Conservation (phyloP, 192 early-diverging fungal genomes). For the Gaertneriomyces sp. region DNA sequence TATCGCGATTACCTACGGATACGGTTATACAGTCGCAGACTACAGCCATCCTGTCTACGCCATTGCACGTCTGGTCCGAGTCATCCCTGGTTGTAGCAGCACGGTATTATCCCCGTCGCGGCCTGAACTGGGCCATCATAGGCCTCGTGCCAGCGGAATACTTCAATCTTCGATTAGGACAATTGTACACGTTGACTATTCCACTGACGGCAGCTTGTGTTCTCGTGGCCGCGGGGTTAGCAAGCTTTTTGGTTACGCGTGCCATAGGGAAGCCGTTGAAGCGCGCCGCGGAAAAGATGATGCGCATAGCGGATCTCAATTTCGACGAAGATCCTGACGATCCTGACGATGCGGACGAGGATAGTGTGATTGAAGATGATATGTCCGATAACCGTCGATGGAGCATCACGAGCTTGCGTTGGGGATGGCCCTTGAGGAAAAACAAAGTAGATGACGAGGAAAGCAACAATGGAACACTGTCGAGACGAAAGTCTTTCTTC, state of each 20-base stretch:
- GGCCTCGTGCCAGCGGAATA: constrained; percentile 16
- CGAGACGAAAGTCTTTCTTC: constrained; percentile 16
- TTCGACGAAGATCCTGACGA: constrained; percentile 30
- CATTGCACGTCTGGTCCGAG: constrained; percentile 13
- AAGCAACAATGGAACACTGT: neutral
- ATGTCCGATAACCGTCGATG: constrained; percentile 1
- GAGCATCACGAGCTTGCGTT: constrained; percentile 6
- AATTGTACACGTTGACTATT: constrained; percentile 20
- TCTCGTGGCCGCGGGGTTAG: constrained; percentile 18
- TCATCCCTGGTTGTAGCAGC: constrained; percentile 8
- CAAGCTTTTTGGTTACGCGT: constrained; percentile 27
- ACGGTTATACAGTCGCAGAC: neutral
- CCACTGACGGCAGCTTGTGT: constrained; percentile 22
- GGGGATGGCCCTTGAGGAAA: constrained; percentile 6
- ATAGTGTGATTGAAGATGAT: neutral
- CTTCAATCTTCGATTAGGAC: constrained; percentile 16
- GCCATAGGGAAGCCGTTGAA: constrained; percentile 27
- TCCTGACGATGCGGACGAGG: neutral
- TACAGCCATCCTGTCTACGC: constrained; percentile 7
- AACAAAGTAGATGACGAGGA: neutral
- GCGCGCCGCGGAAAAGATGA: constrained; percentile 27
- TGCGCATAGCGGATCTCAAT: constrained; percentile 31
- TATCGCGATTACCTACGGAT: constrained; percentile 1
- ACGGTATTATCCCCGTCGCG: constrained; percentile 10
- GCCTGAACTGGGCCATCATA: constrained; percentile 23